Conservation (phyloP, 2,329 filamentous ascomycete species). For the Arachnopeziza araneosa region DNA sequence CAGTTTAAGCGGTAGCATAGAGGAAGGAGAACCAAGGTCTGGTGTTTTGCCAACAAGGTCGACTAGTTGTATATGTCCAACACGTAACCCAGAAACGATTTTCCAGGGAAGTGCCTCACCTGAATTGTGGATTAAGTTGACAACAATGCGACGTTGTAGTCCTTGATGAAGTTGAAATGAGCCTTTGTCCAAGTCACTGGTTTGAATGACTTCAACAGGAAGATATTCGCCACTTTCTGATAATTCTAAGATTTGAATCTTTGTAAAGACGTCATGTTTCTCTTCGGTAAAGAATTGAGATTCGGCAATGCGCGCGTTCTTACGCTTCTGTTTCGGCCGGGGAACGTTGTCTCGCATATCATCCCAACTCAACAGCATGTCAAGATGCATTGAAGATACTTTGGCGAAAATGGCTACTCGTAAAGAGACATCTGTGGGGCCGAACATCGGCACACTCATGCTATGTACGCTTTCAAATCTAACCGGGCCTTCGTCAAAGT, state of each 20-base stretch:
- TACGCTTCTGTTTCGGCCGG: constrained; percentile 49
- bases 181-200: constrained; percentile 75
- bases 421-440: constrained; percentile 67
- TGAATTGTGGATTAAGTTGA: constrained; percentile 87
- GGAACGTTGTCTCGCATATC: constrained; percentile 82
- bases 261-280: constrained; percentile 84
- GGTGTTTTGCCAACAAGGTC: constrained; percentile 82
- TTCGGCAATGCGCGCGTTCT: constrained; percentile 68
- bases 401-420: constrained; percentile 88
- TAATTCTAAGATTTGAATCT: constrained; percentile 85
- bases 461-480: constrained; percentile 97
- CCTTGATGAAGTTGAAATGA: constrained; percentile 95
- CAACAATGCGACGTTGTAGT: constrained; percentile 77
- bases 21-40: constrained; percentile 65
- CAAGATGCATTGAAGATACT: constrained; percentile 88
- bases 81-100: constrained; percentile 68
- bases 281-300: constrained; percentile 91
- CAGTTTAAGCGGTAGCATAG: constrained; percentile 72
- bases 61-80: constrained; percentile 76
- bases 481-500: constrained; percentile 88
- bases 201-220: constrained; percentile 88
- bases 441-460: constrained; percentile 85
- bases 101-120: constrained; percentile 86
- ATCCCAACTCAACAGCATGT: constrained; percentile 97
- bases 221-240: constrained; percentile 86